Base-by-base conservation (phyloP, 164 flowering plant species). In the Aristolochia californica region DNA sequence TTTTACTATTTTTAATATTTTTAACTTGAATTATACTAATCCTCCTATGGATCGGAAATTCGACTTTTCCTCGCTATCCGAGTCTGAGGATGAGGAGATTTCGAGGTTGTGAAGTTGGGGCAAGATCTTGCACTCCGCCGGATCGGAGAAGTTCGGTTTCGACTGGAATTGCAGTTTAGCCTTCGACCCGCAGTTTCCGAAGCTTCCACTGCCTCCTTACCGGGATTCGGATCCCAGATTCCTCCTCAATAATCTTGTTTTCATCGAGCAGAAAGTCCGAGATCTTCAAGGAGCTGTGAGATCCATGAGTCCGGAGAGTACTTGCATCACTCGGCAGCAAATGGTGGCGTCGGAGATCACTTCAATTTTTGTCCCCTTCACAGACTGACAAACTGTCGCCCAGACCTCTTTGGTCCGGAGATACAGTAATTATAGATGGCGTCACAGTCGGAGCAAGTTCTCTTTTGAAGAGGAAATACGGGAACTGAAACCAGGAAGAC, bases 401-500 rank as follows among this genome's bases (percentile, higher is more conserved):
- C 5, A 7, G 34, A 8, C 40, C 40, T 34, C 40, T 34, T 34
- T 51, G 58, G 38, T 43, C 58, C 44, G 49, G 17, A 17, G 16
- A 17, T 20, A 60, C 64, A 21, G 65, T 63, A 22, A 68, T 62
- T 20, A 13, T 57, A 24, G 62, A 43, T 13, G 62, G 43, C 34
- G 63, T 63, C 27, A 22, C 62, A 43, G 59, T 57, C 47, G 15
- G 38, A n/a, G 12, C 28, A n/a, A 14, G 45, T 30, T 21, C 34
- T 38, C 22, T 45, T 27, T 15, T 49, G 34, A 22, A 55, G 49
- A 20, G 45, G 20, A 11, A 13, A 49, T 22, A 53, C 38, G 23
- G 45, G 62, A 40, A 26, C 48, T 45, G 85, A 82, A 48, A 87
- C 82, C 28, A 84, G 82, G 34, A 12, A n/a, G n/a, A n/a, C 55